These are phyloP conservation scores for Dicorynia guianensis DNA, from an alignment of 306 rosid species.

Conservation along the genomic window DNA sequence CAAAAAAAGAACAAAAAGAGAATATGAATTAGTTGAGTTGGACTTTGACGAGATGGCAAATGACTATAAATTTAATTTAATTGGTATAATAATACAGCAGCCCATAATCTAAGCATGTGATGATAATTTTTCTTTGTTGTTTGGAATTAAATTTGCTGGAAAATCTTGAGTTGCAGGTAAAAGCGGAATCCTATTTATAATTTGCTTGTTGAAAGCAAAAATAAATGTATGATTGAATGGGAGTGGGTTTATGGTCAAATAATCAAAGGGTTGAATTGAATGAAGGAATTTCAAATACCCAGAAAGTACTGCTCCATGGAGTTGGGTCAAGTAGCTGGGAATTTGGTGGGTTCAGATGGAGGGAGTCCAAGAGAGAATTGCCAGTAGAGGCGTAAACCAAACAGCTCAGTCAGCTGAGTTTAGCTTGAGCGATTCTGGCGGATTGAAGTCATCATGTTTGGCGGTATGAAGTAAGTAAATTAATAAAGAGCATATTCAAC, in stretches of 20 bases:
- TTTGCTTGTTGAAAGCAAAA: too few relatives aligned
- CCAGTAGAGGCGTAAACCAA: too few relatives aligned
- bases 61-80: too few relatives aligned
- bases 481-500: too few relatives aligned
- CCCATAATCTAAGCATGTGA: neutral
- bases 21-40: constrained; percentile 40
- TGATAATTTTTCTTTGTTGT: neutral
- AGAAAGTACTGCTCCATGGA: constrained; percentile 6
- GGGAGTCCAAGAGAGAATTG: neutral
- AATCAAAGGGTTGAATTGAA: constrained; percentile 32
- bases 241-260: constrained; percentile 34
- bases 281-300: constrained; percentile 39
- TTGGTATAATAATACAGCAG: constrained; percentile 1
- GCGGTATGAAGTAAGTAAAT: too few relatives aligned
- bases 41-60: constrained; percentile 32
- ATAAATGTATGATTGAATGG: constrained; percentile 15
- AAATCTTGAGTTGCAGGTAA: neutral
- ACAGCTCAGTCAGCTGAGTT: too few relatives aligned
- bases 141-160: neutral
- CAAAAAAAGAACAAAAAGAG: neutral
- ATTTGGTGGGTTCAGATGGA: neutral
- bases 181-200: too few relatives aligned
- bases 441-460: too few relatives aligned
- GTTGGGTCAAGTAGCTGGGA: neutral
- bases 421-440: too few relatives aligned